Evolutionary conservation across 1,284 basidiomycete genomes (phyloP), one percentile per base, ranked within the genome.

Genomic region (Polyporus tsugae): DNA sequence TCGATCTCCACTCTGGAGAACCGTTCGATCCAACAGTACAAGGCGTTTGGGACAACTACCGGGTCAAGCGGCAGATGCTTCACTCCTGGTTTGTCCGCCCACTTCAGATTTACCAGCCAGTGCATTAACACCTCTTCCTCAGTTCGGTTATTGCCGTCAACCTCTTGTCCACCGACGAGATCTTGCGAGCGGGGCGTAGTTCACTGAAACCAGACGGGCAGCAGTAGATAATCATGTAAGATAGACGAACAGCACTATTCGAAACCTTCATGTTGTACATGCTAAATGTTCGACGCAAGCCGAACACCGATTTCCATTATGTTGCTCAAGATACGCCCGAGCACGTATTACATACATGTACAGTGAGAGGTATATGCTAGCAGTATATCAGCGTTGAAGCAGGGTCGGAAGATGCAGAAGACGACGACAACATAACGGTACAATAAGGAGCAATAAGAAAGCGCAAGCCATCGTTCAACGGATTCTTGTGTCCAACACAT

Each of bases 31-130:
- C 98, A 6, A 93, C 95, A 17, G 91, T 95, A 4, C 93, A 96
- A 78, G 98, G 98, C 49, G 91, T 99, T 22, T 99, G 97, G 97
- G 98, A 99, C 81, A 99, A 99, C 82, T 99, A 98, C 81, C 87
- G 98, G 69, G 98, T 99, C 70, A 99, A 99, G 85, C 87, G 97
- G 71, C 98, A 99, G 78, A 98, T 99, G 96, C 83, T 99, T 67
- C 97, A 99, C 79, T 97, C 95, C 77, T 95, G 94, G 95, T 95
- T 70, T 55, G 63, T 61, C 62, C 6, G 64, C 62, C 17, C n/a
- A 53, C 33, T 33, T 42, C 41, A 42, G 53, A 69, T 72, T 65
- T 22, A n/a, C 9, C 4, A 29, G 13, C 38, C 1, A 22, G 22
- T 41, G 5, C 10, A 7, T 25, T 60, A 29, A 60, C 58, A 6